These are phyloP conservation scores for Yamadazyma conglobata DNA, from an alignment of 1,139 yeast species.

Conservation along the genomic window DNA sequence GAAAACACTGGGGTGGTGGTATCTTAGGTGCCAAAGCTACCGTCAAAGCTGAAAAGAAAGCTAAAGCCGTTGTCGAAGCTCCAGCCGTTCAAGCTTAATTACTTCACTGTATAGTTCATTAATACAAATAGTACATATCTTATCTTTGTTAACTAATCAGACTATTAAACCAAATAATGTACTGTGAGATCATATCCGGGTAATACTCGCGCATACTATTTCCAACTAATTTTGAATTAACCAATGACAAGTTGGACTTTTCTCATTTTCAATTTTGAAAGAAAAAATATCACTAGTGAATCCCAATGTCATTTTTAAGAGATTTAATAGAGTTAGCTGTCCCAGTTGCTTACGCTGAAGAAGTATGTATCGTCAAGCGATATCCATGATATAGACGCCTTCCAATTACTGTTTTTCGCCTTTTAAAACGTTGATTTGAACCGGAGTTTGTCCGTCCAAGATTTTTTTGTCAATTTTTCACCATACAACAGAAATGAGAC, in stretches of 20 bases:
- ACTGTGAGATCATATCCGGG: constrained; percentile 13
- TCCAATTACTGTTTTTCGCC: no score
- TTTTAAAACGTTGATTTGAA: no score
- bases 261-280: constrained; percentile 19
- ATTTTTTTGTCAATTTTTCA: no score
- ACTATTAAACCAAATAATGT: neutral
- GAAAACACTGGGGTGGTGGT: constrained; percentile 99
- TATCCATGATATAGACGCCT: no score
- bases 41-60: constrained; percentile 57
- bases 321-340: constrained; percentile 79
- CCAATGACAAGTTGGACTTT: constrained; percentile 27
- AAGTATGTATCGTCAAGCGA: constrained; percentile 46
- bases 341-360: constrained; percentile 90
- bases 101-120: neutral
- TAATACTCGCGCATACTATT: no score
- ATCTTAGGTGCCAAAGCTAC: constrained; percentile 89
- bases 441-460: no score
- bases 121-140: neutral
- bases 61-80: constrained; percentile 34
- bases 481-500: no score
- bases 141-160: neutral
- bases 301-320: constrained; percentile 53
- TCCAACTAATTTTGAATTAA: constrained; percentile 9
- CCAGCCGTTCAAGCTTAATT: constrained; percentile 5
- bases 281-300: constrained; percentile 7